A percentile compares a stretch with the other conserved stretches of the same genome.
phyloP scores from a whole-genome alignment of 495 filamentous ascomycete genomes.

The Hyaloscypha variabilis region DNA sequence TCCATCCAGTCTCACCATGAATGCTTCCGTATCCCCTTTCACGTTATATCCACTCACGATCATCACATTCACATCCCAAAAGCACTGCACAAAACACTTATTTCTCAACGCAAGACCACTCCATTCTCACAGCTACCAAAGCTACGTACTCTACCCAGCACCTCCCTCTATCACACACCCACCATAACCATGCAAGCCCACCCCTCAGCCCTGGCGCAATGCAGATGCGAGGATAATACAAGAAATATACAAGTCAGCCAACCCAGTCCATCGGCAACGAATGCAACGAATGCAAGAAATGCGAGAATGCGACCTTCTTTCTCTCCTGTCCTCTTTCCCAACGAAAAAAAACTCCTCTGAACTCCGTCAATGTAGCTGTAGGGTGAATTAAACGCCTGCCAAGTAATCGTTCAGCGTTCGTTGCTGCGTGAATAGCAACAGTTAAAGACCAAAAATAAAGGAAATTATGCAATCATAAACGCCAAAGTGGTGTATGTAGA shows the following conservation, averaged over 20 bases:
- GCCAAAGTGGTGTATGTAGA: not conserved
- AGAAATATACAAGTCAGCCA: not conserved
- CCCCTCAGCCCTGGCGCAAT: not conserved
- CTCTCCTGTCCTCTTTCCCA: too few species aligned
- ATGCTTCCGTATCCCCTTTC: too few species aligned
- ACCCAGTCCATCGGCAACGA: not conserved
- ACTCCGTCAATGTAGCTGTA: not conserved
- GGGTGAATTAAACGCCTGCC: not conserved
- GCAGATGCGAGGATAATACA: not conserved
- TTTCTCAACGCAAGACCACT: too few species aligned
- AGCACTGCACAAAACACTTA: too few species aligned
- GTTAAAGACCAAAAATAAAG: not conserved
- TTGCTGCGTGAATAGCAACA: not conserved
- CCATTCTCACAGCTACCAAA: too few species aligned
- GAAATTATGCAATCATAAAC: not conserved
- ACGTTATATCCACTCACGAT: too few species aligned
- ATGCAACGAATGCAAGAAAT: not conserved
- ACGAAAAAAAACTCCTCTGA: constrained; percentile 1
- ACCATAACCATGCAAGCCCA: not conserved
- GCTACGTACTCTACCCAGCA: not conserved
- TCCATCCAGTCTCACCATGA: too few species aligned
- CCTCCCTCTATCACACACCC: not conserved
- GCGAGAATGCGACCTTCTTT: too few species aligned
- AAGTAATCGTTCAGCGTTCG: not conserved
- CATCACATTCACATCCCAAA: too few species aligned